A percentile compares a stretch with the other conserved stretches of the same genome.
phyloP scores from a whole-genome alignment of 768 basidiomycete genomes.

The Boletus vinaceobasis region DNA sequence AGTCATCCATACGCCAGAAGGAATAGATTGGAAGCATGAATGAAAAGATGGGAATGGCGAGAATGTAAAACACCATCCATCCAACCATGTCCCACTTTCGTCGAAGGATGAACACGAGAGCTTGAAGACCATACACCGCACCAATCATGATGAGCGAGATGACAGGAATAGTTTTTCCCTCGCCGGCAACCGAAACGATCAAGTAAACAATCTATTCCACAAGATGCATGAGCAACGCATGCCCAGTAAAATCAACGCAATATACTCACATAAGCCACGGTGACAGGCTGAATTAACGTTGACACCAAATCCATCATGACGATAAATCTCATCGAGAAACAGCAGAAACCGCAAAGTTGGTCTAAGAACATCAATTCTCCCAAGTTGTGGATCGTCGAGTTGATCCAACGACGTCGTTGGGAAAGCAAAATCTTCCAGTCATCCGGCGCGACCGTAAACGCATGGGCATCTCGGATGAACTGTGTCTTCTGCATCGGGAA shows the following conservation, averaged over 20 bases:
- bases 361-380: constrained; percentile 91
- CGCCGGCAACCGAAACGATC: constrained; percentile 70
- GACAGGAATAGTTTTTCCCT: constrained; percentile 66
- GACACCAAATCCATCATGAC: constrained; percentile 96
- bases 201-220: constrained; percentile 74
- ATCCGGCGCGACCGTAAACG: constrained; percentile 92
- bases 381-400: constrained; percentile 97
- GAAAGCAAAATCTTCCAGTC: constrained; percentile 93
- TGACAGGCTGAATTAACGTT: constrained; percentile 80
- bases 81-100: constrained; percentile 99
- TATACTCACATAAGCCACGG: constrained; percentile 80
- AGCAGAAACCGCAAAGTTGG: constrained; percentile 93
- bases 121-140: constrained; percentile 93
- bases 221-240: constrained; percentile 3
- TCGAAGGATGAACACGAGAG: constrained; percentile 84
- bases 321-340: constrained; percentile 98
- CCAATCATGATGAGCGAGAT: constrained; percentile 90
- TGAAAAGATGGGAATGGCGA: constrained; percentile 91
- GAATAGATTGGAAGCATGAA: constrained; percentile 92
- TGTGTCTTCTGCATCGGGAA: constrained; percentile 94
- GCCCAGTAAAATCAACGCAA: neutral
- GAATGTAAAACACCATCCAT: constrained; percentile 95
- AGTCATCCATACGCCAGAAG: constrained; percentile 98
- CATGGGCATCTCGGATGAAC: constrained; percentile 92
- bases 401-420: constrained; percentile 99